Conservation (phyloP, 441 rosid species). For the Erysimum pusillum region DNA sequence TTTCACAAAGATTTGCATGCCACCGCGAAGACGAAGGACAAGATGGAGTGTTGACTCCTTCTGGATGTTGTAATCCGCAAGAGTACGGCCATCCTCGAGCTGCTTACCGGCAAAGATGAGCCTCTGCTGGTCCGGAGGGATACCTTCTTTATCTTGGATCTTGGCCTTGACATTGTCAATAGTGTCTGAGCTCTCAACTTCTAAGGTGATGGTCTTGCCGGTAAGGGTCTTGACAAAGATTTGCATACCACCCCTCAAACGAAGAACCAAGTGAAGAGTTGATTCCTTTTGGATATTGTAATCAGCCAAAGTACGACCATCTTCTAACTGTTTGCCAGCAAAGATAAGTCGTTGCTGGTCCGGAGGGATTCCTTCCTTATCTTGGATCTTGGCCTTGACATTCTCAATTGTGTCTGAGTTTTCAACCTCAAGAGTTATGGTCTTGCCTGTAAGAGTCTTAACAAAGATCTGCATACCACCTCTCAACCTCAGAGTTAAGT, state of each 20-base stretch:
- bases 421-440: background rate
- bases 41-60: background rate
- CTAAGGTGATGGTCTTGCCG: background rate
- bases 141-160: background rate
- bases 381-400: background rate
- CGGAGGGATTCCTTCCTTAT: background rate
- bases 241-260: conserved; percentile 12
- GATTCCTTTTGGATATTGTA: conserved; percentile 30
- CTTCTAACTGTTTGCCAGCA: conserved; percentile 13
- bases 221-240: conserved; percentile 4
- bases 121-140: background rate
- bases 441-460: background rate
- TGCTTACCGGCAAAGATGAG: background rate
- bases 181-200: background rate
- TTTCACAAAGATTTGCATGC: background rate
- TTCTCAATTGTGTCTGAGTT: background rate
- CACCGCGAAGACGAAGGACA: conserved; percentile 13
- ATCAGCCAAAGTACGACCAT: conserved; percentile 5
- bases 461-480: conserved; percentile 4
- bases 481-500: background rate
- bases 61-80: conserved; percentile 22
- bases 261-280: background rate
- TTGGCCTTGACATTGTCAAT: background rate
- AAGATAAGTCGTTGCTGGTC: background rate
- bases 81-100: conserved; percentile 1